Conservation (phyloP, 176 grass and related monocot species). For the Oryza brachyantha region DNA sequence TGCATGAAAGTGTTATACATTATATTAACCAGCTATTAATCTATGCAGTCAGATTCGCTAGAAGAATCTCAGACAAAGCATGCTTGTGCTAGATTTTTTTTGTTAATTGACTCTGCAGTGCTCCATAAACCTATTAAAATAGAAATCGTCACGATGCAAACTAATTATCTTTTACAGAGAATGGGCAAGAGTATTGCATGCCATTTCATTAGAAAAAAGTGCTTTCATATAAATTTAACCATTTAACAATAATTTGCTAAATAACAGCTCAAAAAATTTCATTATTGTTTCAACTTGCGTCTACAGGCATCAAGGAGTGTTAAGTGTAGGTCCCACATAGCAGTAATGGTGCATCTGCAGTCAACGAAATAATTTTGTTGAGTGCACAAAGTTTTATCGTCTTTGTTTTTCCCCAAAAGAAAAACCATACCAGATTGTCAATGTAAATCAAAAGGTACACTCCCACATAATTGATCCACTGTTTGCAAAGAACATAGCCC, state of each 20-base stretch:
- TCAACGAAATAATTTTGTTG: not conserved
- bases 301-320: not conserved
- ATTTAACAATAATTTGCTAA: not conserved
- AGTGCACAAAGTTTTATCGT: not conserved
- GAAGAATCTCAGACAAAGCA: conserved; percentile 41
- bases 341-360: not conserved
- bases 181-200: not conserved
- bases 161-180: not conserved
- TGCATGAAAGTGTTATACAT: conserved; percentile 9
- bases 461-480: not conserved
- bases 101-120: conserved; percentile 10
- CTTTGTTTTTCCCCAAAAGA: not conserved
- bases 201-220: not conserved
- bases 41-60: conserved; percentile 1
- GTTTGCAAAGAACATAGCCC: not conserved
- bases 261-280: conserved; percentile 11
- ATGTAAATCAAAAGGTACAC: not conserved
- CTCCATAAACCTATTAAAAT: not conserved
- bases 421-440: not conserved
- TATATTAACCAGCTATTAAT: conserved; percentile 31
- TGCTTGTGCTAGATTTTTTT: not conserved
- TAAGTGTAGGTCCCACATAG: not conserved
- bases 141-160: not conserved
- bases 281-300: not conserved
- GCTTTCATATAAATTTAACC: not conserved